Conservation (phyloP, 2,329 filamentous ascomycete genomes). For the Colletotrichum caudatum region DNA sequence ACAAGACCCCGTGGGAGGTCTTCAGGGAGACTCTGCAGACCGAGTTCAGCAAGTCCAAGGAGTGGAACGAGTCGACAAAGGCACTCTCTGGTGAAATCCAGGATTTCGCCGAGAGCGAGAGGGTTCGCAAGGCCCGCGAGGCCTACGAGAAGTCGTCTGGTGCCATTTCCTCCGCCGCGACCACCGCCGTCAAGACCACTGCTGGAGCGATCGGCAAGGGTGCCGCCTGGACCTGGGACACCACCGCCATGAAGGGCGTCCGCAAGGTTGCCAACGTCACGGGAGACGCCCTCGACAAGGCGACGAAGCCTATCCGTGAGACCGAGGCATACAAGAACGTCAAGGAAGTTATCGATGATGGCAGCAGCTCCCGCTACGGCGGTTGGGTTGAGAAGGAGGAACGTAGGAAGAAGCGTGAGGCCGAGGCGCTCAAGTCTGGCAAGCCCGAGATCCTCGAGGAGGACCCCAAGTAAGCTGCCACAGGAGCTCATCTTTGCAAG, state of each 20-base stretch:
- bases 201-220: slow-evolving; percentile 89
- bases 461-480: slow-evolving; percentile 81
- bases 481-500: background rate
- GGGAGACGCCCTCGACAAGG: slow-evolving; percentile 89
- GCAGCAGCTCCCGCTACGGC: slow-evolving; percentile 94
- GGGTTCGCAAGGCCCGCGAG: slow-evolving; percentile 84
- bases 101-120: slow-evolving; percentile 93
- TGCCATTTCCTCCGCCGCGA: slow-evolving; percentile 82
- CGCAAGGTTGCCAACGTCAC: slow-evolving; percentile 88
- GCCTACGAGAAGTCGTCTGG: slow-evolving; percentile 90
- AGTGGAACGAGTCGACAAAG: slow-evolving; percentile 99
- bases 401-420: slow-evolving; percentile 81
- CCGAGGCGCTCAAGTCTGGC: slow-evolving; percentile 68
- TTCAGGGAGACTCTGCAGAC: slow-evolving; percentile 95
- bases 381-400: slow-evolving; percentile 98
- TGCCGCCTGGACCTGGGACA: slow-evolving; percentile 98
- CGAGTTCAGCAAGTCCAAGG: slow-evolving; percentile 96
- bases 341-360: slow-evolving; percentile 96
- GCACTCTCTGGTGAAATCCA: slow-evolving; percentile 89
- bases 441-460: slow-evolving; percentile 76
- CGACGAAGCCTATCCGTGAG: slow-evolving; percentile 92
- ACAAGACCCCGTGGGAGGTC: slow-evolving; percentile 99
- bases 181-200: slow-evolving; percentile 85
- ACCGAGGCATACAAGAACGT: slow-evolving; percentile 96
- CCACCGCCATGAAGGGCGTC: slow-evolving; percentile 89